phyloP scores from a whole-genome alignment of 2,329 filamentous ascomycete species.

The Echinosphaeria canescens region DNA sequence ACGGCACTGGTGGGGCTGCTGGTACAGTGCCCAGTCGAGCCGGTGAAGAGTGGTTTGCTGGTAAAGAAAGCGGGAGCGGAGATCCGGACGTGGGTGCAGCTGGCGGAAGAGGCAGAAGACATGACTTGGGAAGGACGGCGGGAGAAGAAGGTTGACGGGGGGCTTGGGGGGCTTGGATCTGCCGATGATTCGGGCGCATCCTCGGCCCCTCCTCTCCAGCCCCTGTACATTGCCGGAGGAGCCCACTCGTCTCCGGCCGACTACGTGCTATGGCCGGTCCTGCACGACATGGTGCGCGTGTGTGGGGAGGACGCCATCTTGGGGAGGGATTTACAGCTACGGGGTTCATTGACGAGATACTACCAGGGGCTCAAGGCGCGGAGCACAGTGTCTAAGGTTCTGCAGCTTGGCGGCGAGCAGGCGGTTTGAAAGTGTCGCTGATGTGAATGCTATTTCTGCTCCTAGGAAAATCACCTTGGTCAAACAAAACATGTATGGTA shows the following conservation, averaged over 20 bases:
- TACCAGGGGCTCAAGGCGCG: constrained; percentile 2
- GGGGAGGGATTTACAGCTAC: constrained; percentile 5
- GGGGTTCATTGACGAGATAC: background rate
- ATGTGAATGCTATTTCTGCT: no score
- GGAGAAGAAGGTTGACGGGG: no score
- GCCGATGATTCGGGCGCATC: constrained; percentile 3
- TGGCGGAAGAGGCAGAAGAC: constrained; percentile 3
- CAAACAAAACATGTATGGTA: no score
- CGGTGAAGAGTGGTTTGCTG: no score
- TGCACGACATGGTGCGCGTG: constrained; percentile 20
- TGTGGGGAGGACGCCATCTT: constrained; percentile 8
- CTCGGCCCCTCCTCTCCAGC: constrained; percentile 4
- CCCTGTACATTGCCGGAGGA: constrained; percentile 20
- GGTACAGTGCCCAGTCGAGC: no score
- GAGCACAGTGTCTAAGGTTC: constrained; percentile 5
- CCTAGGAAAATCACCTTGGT: no score
- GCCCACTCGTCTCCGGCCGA: constrained; percentile 21
- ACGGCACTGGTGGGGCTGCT: no score
- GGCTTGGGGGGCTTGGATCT: no score
- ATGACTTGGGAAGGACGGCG: no score
- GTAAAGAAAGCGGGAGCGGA: no score
- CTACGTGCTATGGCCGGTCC: constrained; percentile 32
- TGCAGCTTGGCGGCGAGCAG: no score
- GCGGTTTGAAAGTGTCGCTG: no score
- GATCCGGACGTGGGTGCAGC: background rate